phyloP scores from a whole-genome alignment of 2,329 filamentous ascomycete species.

The Colletotrichum sp. region DNA sequence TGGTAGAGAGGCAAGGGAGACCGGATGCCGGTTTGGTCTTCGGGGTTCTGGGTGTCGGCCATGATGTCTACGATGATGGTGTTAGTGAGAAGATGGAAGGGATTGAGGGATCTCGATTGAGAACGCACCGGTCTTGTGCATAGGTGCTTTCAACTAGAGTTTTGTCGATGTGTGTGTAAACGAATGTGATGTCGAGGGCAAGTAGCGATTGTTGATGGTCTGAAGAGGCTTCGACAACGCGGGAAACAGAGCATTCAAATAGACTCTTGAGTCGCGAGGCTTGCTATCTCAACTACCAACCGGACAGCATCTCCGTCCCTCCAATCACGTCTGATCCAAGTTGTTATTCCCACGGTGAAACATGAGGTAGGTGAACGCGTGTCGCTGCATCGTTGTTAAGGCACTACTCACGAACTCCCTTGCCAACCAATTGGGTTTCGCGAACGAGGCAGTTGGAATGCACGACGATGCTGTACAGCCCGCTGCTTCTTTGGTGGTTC shows the following conservation, averaged over 20 bases:
- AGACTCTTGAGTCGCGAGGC: background rate
- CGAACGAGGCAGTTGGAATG: background rate
- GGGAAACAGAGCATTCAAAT: background rate
- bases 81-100: background rate
- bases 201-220: background rate
- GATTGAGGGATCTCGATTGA: too few species aligned
- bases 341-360: background rate
- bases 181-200: background rate
- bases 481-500: background rate
- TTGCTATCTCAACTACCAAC: background rate
- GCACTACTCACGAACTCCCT: background rate
- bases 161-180: background rate
- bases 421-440: background rate
- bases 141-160: background rate
- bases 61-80: background rate
- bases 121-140: background rate
- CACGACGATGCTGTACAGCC: background rate
- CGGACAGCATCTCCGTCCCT: background rate
- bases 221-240: background rate
- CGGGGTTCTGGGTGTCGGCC: background rate
- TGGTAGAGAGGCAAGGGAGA: constrained; percentile 9
- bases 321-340: background rate
- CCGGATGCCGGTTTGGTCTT: background rate
- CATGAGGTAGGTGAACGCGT: background rate
- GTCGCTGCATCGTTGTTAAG: background rate